These are phyloP conservation scores for Achaetomium macrosporum DNA, from an alignment of 2,329 filamentous ascomycete species.

Conservation along the genomic window DNA sequence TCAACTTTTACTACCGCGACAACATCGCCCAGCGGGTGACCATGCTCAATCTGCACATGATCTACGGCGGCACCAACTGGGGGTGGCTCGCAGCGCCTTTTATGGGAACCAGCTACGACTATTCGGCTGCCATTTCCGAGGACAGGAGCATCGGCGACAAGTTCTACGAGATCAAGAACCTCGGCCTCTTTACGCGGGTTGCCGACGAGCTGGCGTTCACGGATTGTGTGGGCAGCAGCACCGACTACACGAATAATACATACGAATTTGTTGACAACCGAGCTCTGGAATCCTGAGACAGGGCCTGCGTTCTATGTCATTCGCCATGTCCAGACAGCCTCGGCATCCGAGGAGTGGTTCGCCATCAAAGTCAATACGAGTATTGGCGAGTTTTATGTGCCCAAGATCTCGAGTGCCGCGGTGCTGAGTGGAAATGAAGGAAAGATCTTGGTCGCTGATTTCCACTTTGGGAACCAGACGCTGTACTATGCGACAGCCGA, in stretches of 20 bases:
- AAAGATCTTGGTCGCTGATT: neutral
- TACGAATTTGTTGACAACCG: neutral
- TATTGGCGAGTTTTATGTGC: slow-evolving; percentile 1
- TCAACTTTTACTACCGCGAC: slow-evolving; percentile 8
- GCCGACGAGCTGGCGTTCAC: neutral
- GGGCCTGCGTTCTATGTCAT: neutral
- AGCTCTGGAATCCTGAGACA: neutral
- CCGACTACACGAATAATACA: slow-evolving; percentile 1
- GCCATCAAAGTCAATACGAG: neutral
- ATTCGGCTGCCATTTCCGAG: slow-evolving; percentile 2
- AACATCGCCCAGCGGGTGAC: neutral
- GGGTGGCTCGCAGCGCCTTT: slow-evolving; percentile 1
- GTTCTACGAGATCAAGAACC: too few species aligned
- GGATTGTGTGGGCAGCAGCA: neutral
- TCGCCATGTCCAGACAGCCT: neutral
- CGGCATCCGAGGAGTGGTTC: neutral
- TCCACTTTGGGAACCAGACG: neutral
- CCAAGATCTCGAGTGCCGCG: neutral
- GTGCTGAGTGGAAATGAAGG: neutral
- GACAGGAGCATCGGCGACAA: too few species aligned
- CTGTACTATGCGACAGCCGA: slow-evolving; percentile 2
- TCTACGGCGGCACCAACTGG: slow-evolving; percentile 9
- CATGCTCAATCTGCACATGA: slow-evolving; percentile 4
- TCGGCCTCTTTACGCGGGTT: too few species aligned
- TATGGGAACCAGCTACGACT: slow-evolving; percentile 5